Conservation (phyloP, 2,329 filamentous ascomycete species). For the Scytalidium sp. region DNA sequence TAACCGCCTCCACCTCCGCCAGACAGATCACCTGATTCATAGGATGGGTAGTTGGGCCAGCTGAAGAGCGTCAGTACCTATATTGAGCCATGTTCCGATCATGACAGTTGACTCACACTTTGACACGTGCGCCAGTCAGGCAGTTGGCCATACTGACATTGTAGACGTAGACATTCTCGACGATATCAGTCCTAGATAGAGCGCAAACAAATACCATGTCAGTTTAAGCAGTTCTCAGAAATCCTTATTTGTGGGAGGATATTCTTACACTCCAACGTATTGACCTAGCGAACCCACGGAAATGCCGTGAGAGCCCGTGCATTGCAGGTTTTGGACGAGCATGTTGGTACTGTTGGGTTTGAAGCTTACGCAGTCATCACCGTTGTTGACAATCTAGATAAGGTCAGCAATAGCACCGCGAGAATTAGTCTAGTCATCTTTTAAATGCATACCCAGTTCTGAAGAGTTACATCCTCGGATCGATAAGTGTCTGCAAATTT, state of each 20-base stretch:
- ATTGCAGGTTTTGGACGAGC: slow-evolving; percentile 55
- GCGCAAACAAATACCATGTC: slow-evolving; percentile 20
- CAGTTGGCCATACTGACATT: slow-evolving; percentile 46
- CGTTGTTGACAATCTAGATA: no score
- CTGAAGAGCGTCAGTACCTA: no score
- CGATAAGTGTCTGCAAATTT: no score
- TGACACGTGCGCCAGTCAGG: slow-evolving; percentile 60
- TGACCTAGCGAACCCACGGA: slow-evolving; percentile 60
- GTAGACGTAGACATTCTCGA: slow-evolving; percentile 53
- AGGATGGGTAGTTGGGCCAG: slow-evolving; percentile 49
- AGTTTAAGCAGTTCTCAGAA: background rate
- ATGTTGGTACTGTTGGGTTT: slow-evolving; percentile 62
- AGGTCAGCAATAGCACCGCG: no score
- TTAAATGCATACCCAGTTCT: no score
- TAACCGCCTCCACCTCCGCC: slow-evolving; percentile 54
- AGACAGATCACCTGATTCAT: slow-evolving; percentile 56
- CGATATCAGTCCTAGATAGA: no score
- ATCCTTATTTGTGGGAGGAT: background rate
- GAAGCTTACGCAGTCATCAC: slow-evolving; percentile 56
- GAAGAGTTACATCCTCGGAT: no score
- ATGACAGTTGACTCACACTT: no score
- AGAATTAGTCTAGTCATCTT: no score
- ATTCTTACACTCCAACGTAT: slow-evolving; percentile 44
- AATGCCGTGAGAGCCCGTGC: slow-evolving; percentile 62
- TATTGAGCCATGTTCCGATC: no score